These are phyloP conservation scores for Fraxinus cuspidata DNA, from an alignment of 257 asterid species.

Conservation along the genomic window DNA sequence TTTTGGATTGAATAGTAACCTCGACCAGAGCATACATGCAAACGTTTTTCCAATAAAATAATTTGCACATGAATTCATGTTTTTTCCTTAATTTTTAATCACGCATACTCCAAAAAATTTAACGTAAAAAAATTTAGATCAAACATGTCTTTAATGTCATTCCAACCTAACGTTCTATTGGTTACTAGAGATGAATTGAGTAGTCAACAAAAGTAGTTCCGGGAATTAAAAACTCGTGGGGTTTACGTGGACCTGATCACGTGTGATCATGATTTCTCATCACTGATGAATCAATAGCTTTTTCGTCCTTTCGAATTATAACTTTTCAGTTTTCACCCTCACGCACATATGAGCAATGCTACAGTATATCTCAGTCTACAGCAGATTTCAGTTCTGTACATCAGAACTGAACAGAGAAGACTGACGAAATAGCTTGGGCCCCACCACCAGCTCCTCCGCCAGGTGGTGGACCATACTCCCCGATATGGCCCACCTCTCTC, in stretches of 20 bases:
- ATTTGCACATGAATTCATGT: background rate
- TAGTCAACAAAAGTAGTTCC: constrained; percentile 1
- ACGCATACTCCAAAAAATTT: no score
- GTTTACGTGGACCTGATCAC: constrained; percentile 21
- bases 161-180: background rate
- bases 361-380: constrained; percentile 30
- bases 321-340: constrained; percentile 19
- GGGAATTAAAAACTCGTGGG: background rate
- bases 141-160: no score
- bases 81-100: background rate
- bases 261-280: constrained; percentile 28
- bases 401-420: constrained; percentile 26
- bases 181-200: background rate
- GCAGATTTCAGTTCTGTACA: constrained; percentile 28
- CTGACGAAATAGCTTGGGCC: constrained; percentile 31
- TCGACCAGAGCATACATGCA: no score
- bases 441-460: constrained; percentile 42
- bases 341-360: constrained; percentile 14
- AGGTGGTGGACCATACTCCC: constrained; percentile 39
- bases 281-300: constrained; percentile 8
- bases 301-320: constrained; percentile 9
- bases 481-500: constrained; percentile 34
- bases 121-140: no score
- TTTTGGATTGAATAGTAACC: background rate
- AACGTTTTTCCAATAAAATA: no score